phyloP scores from a whole-genome alignment of 2,329 filamentous ascomycete genomes.

The Colletotrichum brevisporum region DNA sequence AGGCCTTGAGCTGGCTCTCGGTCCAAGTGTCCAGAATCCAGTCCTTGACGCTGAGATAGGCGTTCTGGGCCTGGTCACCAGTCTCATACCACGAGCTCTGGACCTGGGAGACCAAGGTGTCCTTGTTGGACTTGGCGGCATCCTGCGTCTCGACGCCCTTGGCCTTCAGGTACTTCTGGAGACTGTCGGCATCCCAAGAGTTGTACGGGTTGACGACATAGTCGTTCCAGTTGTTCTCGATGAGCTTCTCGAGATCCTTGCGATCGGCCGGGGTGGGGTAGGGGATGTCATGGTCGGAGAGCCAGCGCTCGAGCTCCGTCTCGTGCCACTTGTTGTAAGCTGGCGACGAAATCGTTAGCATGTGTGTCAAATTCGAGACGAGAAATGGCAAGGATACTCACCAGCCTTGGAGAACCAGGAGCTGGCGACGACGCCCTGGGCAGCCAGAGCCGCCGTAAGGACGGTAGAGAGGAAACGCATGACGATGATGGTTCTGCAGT shows the following conservation, averaged over 20 bases:
- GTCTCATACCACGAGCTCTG: slow-evolving; percentile 83
- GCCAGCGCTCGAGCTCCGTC: slow-evolving; percentile 96
- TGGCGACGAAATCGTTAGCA: slow-evolving; percentile 53
- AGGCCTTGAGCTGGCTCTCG: slow-evolving; percentile 93
- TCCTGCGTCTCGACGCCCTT: slow-evolving; percentile 81
- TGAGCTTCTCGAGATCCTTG: slow-evolving; percentile 92
- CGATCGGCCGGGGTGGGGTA: slow-evolving; percentile 93
- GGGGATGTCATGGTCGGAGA: slow-evolving; percentile 91
- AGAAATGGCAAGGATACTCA: slow-evolving; percentile 60
- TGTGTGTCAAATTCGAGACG: neutral
- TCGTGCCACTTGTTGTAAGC: slow-evolving; percentile 99
- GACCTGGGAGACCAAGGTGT: slow-evolving; percentile 78
- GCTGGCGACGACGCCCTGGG: slow-evolving; percentile 78
- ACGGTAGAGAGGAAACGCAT: slow-evolving; percentile 86
- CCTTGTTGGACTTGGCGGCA: slow-evolving; percentile 76
- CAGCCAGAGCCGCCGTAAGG: slow-evolving; percentile 79
- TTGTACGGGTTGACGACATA: slow-evolving; percentile 83
- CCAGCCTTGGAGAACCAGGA: slow-evolving; percentile 90
- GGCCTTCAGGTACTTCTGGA: slow-evolving; percentile 76
- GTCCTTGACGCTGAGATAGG: slow-evolving; percentile 81
- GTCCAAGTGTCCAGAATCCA: slow-evolving; percentile 98
- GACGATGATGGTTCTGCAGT: slow-evolving; percentile 46
- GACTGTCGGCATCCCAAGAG: slow-evolving; percentile 79
- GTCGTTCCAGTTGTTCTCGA: slow-evolving; percentile 89
- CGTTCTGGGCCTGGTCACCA: slow-evolving; percentile 80